Conservation (phyloP, 1,139 yeast genomes). For the Lodderomyces metapsilosis region DNA sequence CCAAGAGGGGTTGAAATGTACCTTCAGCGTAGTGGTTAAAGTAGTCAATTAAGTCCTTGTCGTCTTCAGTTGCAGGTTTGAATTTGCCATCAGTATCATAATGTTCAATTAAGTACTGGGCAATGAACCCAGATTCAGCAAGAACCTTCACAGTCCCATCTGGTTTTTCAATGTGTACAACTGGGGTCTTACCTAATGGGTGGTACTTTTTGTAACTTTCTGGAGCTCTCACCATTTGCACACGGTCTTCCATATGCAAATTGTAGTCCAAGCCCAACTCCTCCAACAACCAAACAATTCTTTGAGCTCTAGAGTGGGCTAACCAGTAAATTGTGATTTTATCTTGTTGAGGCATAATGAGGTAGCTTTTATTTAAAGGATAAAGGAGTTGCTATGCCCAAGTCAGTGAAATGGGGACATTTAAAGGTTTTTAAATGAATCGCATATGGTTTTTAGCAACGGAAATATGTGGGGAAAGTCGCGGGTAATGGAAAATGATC, state of each 20-base stretch:
- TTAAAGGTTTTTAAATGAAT: too few species aligned
- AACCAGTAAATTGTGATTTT: slow-evolving; percentile 22
- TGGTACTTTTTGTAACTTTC: slow-evolving; percentile 32
- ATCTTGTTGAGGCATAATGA: slow-evolving; percentile 4
- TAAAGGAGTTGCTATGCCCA: too few species aligned
- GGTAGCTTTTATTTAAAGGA: too few species aligned
- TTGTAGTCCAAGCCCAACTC: slow-evolving; percentile 21
- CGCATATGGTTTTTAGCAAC: too few species aligned
- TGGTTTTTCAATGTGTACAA: slow-evolving; percentile 29
- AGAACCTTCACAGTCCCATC: slow-evolving; percentile 15
- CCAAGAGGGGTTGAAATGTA: slow-evolving; percentile 34
- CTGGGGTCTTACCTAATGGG: slow-evolving; percentile 44
- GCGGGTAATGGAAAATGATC: too few species aligned
- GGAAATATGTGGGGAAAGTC: too few species aligned
- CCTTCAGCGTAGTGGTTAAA: slow-evolving; percentile 43
- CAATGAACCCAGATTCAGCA: slow-evolving; percentile 42
- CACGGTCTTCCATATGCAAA: not conserved
- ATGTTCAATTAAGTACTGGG: slow-evolving; percentile 28
- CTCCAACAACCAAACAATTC: slow-evolving; percentile 41
- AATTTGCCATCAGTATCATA: slow-evolving; percentile 30
- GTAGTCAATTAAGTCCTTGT: slow-evolving; percentile 30
- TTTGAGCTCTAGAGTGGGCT: slow-evolving; percentile 37
- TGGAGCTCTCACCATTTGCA: slow-evolving; percentile 29
- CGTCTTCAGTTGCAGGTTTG: slow-evolving; percentile 24
- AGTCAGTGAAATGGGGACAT: too few species aligned